These are phyloP conservation scores for Hyphopichia pseudoburtonii DNA, from an alignment of 1,139 yeast genomes.

Conservation along the genomic window DNA sequence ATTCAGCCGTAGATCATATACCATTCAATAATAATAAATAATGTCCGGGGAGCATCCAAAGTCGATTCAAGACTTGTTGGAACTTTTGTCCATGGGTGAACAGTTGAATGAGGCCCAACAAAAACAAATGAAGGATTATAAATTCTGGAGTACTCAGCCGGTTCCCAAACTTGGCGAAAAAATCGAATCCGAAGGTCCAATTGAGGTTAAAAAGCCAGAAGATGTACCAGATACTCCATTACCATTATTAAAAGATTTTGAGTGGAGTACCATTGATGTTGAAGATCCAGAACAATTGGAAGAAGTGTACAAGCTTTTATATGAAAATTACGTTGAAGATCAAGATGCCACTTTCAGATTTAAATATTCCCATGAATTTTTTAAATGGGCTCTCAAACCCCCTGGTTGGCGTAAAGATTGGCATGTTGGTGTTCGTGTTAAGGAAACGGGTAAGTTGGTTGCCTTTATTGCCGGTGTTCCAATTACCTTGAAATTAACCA, in stretches of 20 bases:
- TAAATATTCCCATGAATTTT: slow-evolving; percentile 78
- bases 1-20: no score
- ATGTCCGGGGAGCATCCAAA: slow-evolving; percentile 19
- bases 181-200: slow-evolving; percentile 76
- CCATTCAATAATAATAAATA: no score
- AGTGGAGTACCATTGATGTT: slow-evolving; percentile 83
- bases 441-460: slow-evolving; percentile 69
- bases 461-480: slow-evolving; percentile 95
- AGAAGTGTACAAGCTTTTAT: slow-evolving; percentile 76
- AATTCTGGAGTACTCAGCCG: slow-evolving; percentile 98
- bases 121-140: slow-evolving; percentile 80
- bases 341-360: slow-evolving; percentile 89
- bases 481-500: slow-evolving; percentile 61
- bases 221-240: slow-evolving; percentile 72
- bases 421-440: slow-evolving; percentile 93
- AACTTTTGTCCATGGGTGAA: slow-evolving; percentile 53
- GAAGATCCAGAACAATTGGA: slow-evolving; percentile 55
- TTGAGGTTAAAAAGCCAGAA: slow-evolving; percentile 68
- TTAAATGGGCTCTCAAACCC: slow-evolving; percentile 91
- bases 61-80: slow-evolving; percentile 50
- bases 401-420: slow-evolving; percentile 92
- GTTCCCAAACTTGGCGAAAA: slow-evolving; percentile 75
- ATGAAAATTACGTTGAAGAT: slow-evolving; percentile 93
- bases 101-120: slow-evolving; percentile 54
- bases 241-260: slow-evolving; percentile 74